Evolutionary conservation across 306 rosid genomes (phyloP), one percentile per base, ranked within the genome.

Genomic region (Begonia loranthoides): DNA sequence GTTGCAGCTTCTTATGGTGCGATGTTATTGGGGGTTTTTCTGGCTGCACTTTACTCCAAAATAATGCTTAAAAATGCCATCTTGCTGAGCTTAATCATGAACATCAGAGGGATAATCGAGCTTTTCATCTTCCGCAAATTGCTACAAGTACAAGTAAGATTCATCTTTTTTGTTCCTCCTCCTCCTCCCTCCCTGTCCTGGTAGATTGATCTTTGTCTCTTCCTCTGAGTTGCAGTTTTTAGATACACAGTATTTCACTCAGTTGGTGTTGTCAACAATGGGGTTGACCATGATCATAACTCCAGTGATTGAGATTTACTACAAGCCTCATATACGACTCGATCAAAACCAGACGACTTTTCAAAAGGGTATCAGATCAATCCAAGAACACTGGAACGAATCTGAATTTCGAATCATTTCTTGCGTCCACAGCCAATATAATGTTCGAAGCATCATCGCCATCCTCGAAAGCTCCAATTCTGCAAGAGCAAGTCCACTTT

Each of bases 61-160:
- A 66, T 87, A 76, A 81, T 80, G 0, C 36, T 80, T n/a, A 60
- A 80, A 33, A 83, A 87, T 54, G 81, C 87, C 12, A 51, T 83
- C 15, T 52, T 79, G 51, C 84, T 83, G 43, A 72, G 80, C 46
- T 59, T 78, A 49, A 55, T 83, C 45, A 60, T 80, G 90, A 87
- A 73, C 63, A 58, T 66, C 66, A 80, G 80, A 76, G 94, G 96
- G 56, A 62, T 70, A 4, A 60, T 76, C 52, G 94, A 87, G 36
- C 6, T 70, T 77, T 66, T 38, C 86, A 9, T 87, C 49, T 58
- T 51, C 77, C 13, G 0, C 69, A 56, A 52, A 82, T 5, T 93
- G 95, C 17, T 44, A 61, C n/a, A 58, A 8, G 38, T 68, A 60
- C 6, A 82, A 86, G 86, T 22, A 67, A 2, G 12, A 9, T 4